These are phyloP conservation scores for Sporobolus alterniflorus DNA, from an alignment of 202 grass and related monocot genomes.

Conservation along the genomic window DNA sequence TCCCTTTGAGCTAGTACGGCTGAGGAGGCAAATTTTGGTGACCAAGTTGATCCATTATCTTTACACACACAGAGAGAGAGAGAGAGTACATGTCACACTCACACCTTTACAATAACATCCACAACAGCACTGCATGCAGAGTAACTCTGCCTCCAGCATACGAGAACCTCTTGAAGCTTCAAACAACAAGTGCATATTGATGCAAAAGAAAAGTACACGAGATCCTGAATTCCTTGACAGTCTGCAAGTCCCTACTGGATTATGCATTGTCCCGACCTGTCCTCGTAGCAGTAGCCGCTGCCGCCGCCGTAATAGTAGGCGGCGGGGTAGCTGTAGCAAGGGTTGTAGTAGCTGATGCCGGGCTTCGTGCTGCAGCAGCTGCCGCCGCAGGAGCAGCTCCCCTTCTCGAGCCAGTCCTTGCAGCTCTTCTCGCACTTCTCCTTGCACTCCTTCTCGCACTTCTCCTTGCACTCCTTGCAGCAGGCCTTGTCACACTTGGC, in stretches of 20 bases:
- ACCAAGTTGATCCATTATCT: not conserved
- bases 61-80: not conserved
- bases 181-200: not conserved
- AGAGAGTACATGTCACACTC: not conserved
- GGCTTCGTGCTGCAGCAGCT: not conserved
- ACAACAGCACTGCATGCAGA: not conserved
- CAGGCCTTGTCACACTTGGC: too few species aligned
- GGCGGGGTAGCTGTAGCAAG: not conserved
- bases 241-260: constrained; percentile 27
- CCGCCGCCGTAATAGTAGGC: not conserved
- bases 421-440: too few species aligned
- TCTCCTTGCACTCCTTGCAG: too few species aligned
- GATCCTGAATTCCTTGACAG: not conserved
- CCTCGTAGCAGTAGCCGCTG: constrained; percentile 19
- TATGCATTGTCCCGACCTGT: constrained; percentile 17
- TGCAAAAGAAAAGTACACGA: not conserved
- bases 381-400: not conserved
- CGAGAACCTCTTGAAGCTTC: not conserved
- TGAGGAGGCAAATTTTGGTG: not conserved
- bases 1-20: not conserved
- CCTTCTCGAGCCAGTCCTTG: too few species aligned
- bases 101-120: not conserved
- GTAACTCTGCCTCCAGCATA: not conserved
- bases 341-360: constrained; percentile 1
- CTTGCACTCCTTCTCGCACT: too few species aligned